phyloP scores from a whole-genome alignment of 345 rosid species.

The Eucalyptus curtisii region DNA sequence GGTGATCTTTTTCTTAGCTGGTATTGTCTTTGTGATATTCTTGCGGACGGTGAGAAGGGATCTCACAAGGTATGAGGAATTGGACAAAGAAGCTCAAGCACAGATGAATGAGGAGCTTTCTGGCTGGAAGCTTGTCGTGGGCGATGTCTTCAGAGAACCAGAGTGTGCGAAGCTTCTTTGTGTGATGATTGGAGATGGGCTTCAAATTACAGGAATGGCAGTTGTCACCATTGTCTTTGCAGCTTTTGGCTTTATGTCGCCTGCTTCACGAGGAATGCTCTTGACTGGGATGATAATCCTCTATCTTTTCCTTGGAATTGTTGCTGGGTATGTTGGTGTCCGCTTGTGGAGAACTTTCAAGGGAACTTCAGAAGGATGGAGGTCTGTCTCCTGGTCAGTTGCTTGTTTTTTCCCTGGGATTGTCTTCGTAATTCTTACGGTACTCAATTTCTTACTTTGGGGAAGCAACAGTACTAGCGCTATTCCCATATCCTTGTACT shows the following conservation, averaged over 20 bases:
- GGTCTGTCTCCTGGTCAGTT: constrained; percentile 25
- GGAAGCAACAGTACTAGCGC: constrained; percentile 39
- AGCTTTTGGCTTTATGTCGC: constrained; percentile 37
- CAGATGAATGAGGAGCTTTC: constrained; percentile 43
- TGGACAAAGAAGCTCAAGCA: constrained; percentile 37
- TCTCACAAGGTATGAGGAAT: constrained; percentile 31
- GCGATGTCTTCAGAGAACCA: constrained; percentile 39
- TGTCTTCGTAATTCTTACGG: constrained; percentile 24
- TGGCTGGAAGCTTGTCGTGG: constrained; percentile 48
- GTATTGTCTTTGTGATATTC: constrained; percentile 33
- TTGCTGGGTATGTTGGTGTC: constrained; percentile 28
- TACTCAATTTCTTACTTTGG: constrained; percentile 28
- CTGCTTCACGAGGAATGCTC: constrained; percentile 41
- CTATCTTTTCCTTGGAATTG: constrained; percentile 32
- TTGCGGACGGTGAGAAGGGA: constrained; percentile 34
- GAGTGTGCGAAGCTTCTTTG: constrained; percentile 27
- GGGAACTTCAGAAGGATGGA: constrained; percentile 37
- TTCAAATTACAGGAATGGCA: constrained; percentile 34
- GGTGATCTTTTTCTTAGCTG: constrained; percentile 34
- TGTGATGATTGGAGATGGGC: constrained; percentile 36
- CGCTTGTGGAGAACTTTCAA: constrained; percentile 29
- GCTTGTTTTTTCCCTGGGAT: constrained; percentile 42
- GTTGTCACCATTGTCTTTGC: constrained; percentile 32
- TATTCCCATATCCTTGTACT: constrained; percentile 27
- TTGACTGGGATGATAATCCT: constrained; percentile 39